These are phyloP conservation scores for Neonectria faginata DNA, from an alignment of 2,329 filamentous ascomycete genomes.

Conservation along the genomic window DNA sequence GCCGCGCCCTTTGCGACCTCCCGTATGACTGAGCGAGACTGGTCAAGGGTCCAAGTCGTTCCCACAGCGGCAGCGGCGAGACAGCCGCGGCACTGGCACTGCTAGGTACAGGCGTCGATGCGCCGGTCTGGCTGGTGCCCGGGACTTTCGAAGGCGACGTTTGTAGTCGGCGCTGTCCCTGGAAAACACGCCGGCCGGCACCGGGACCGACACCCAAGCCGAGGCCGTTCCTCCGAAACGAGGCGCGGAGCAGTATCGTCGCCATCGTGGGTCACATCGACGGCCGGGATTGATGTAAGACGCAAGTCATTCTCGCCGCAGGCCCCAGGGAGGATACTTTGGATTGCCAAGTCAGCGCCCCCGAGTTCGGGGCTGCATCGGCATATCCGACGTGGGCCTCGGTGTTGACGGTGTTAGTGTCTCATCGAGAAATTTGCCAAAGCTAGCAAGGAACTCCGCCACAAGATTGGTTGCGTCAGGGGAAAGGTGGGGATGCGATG, in stretches of 20 bases:
- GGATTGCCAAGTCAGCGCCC: background rate
- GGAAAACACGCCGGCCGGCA: conserved; percentile 24
- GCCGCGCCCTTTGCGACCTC: conserved; percentile 75
- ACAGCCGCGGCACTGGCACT: conserved; percentile 23
- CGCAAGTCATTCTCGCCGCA: conserved; percentile 18
- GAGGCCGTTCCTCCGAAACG: conserved; percentile 28
- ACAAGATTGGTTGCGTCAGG: conserved; percentile 11
- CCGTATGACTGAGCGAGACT: conserved; percentile 70
- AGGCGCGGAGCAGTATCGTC: conserved; percentile 36
- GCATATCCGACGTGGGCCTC: conserved; percentile 16
- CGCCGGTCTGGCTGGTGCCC: background rate
- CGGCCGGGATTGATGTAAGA: conserved; percentile 2
- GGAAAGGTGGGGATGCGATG: conserved; percentile 2
- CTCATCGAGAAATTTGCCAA: conserved; percentile 10
- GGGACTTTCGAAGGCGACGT: conserved; percentile 14
- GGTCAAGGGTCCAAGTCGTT: conserved; percentile 68
- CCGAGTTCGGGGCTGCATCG: conserved; percentile 24
- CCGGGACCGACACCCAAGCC: conserved; percentile 13
- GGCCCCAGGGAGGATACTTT: background rate
- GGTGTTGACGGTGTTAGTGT: conserved; percentile 10
- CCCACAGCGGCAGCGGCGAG: conserved; percentile 61
- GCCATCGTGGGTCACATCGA: conserved; percentile 28
- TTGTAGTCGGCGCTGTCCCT: conserved; percentile 36
- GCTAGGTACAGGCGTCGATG: conserved; percentile 34
- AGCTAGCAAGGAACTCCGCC: background rate